Evolutionary conservation across 805 yeast species (phyloP).

Genomic region (Saccharomycopsis malanga): DNA sequence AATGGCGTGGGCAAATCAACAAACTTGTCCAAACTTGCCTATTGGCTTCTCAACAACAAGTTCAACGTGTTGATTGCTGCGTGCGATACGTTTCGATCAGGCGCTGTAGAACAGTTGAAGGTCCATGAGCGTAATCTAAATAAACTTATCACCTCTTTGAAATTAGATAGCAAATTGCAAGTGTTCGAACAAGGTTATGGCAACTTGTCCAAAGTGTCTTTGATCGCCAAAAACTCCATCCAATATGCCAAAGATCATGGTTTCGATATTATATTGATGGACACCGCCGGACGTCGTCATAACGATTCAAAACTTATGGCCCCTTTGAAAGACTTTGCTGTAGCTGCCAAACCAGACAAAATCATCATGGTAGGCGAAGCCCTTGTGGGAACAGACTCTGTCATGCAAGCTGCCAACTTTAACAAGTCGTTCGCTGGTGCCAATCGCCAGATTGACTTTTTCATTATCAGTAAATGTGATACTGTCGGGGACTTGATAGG

Average conservation of each 20-base stretch:
- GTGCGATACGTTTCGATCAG: constrained; percentile 95
- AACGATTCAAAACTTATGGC: constrained; percentile 94
- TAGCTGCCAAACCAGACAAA: constrained; percentile 91
- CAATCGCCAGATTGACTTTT: constrained; percentile 74
- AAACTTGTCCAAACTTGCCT: constrained; percentile 86
- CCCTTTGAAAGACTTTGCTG: constrained; percentile 89
- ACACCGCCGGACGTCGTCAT: constrained; percentile 97
- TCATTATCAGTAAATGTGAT: constrained; percentile 89
- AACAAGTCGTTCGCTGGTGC: constrained; percentile 82
- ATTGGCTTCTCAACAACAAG: constrained; percentile 90
- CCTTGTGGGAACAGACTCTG: constrained; percentile 93
- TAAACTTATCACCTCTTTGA: constrained; percentile 47
- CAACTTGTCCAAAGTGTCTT: constrained; percentile 89
- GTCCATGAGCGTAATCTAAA: constrained; percentile 86
- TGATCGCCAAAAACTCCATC: constrained; percentile 87
- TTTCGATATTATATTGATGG: constrained; percentile 85
- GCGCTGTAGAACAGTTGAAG: constrained; percentile 95
- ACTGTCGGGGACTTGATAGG: constrained; percentile 97
- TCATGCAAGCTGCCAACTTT: constrained; percentile 88
- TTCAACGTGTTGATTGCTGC: constrained; percentile 86
- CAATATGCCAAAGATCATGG: constrained; percentile 61
- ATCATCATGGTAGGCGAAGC: constrained; percentile 99
- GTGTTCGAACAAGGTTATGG: constrained; percentile 94
- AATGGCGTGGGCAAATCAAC: constrained; percentile 98
- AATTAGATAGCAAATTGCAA: constrained; percentile 38